A percentile compares a stretch with the other conserved stretches of the same genome.
These are phyloP conservation scores for Phyllosticta citribraziliensis DNA, from an alignment of 2,329 filamentous ascomycete genomes.

Conservation along the genomic window DNA sequence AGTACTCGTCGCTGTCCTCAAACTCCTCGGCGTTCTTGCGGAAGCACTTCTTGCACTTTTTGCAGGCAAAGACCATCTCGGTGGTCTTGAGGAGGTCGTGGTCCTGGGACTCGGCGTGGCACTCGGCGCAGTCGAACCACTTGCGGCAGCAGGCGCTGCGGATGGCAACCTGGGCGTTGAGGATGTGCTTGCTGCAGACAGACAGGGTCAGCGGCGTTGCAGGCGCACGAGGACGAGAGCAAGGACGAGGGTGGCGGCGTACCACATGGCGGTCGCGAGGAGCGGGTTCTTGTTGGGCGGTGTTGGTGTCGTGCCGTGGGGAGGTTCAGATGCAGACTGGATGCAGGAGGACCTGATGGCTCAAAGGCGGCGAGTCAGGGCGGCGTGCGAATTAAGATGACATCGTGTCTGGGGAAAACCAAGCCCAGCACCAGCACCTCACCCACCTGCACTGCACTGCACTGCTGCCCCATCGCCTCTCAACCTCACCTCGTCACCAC, in stretches of 20 bases:
- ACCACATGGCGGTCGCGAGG: slow-evolving; percentile 19
- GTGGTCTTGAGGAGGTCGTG: slow-evolving; percentile 67
- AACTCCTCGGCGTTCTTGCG: slow-evolving; percentile 87
- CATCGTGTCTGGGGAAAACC: slow-evolving; percentile 3
- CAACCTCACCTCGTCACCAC: neutral
- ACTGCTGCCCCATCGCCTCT: neutral
- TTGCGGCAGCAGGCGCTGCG: slow-evolving; percentile 92
- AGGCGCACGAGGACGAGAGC: neutral
- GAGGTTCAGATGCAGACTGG: no score
- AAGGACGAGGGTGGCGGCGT: slow-evolving; percentile 3
- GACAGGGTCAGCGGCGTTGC: slow-evolving; percentile 1
- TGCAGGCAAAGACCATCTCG: slow-evolving; percentile 95
- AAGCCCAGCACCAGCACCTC: neutral
- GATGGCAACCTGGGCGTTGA: slow-evolving; percentile 96
- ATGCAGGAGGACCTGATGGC: no score
- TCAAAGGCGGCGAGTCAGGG: neutral
- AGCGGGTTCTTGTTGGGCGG: neutral
- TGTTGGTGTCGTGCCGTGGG: neutral
- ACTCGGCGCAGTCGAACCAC: slow-evolving; percentile 98
- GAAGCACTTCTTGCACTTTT: slow-evolving; percentile 98
- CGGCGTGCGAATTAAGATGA: neutral
- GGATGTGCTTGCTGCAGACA: slow-evolving; percentile 79
- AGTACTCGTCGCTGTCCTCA: slow-evolving; percentile 96
- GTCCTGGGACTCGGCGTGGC: slow-evolving; percentile 70
- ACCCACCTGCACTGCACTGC: neutral